Base-by-base conservation (phyloP, 345 rosid species). In the Salix suchowensis region DNA sequence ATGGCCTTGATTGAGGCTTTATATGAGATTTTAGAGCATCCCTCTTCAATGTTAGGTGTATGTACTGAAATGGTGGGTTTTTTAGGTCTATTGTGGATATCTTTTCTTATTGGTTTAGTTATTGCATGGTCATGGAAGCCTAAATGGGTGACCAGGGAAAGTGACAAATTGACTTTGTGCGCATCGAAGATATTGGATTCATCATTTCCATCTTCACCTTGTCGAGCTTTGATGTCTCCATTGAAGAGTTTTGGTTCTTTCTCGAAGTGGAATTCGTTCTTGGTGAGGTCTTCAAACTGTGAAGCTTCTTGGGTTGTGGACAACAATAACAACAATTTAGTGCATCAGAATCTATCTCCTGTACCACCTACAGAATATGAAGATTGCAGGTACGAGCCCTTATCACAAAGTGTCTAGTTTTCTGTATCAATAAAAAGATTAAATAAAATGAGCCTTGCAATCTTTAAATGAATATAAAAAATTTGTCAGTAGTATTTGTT, bases 81-180 rank as follows among this genome's bases (percentile, higher is more conserved):
- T 69, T 65, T 88, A 50, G 81, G 78, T 80, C 67, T 78, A 37
- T 78, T 89, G 2, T 86, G 91, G 86, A n/a, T 89, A 68, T 88
- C 91, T 11, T 89, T 92, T 76, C 78, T 88, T 2, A 71, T 86
- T 44, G 97, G 97, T 5, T 71, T 90, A 55, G 16, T 86, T 9
- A 64, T 92, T 18, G 93, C 95, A 46, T 90, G 93, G 93, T 34
- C 74, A 7, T 92, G 95, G 97, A 91, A 85, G 81, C 92, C 95
- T 19, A 86, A 74, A 73, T 88, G 89, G 91, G 92, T 28, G 21
- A 42, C 34, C 34, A 40, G 55, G 21, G 30, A 64, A 7, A 79
- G 74, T 48, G 72, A 55, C 18, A 84, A 80, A 64, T 58, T 83
- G 34, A 42, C 39, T 46, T 84, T 71, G 69, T 82, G 71, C 37